Evolutionary conservation across 1,139 yeast species (phyloP), one percentile per base, ranked within the genome.

Genomic region (Yamadazyma jaroonii): DNA sequence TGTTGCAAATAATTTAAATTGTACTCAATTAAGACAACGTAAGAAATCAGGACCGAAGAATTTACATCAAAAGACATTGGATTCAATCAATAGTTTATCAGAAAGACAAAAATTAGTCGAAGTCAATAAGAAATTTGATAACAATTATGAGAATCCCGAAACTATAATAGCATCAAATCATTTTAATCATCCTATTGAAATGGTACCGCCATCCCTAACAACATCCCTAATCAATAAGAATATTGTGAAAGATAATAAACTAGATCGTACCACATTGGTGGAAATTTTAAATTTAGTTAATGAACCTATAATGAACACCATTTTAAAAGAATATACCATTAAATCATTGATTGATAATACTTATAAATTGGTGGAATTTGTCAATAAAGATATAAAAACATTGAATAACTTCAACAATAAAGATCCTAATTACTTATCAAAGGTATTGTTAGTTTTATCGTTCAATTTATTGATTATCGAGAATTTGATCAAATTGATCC

Each of bases 41-140:
- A 67, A 67, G 50, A 68, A 68, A 47, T 57, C 66, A 31, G 76
- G 75, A 3, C 74, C 75, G n/a, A 68, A 67, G 40, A 62, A 56
- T 31, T 48, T 65, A 36, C 68, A 65, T 31, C 53, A 55, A 35
- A 69, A 67, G 44, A 68, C 74, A 8, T 44, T 67, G 22, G 62
- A 62, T 25, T 53, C 64, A 21, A 68, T 70, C 36, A 61, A 54
- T 39, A 56, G 50, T 34, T 37, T 61, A 31, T 49, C 51, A 25
- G 59, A 50, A 22, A 44, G 45, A 26, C 36, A 33, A 15, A 21
- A 32, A n/a, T 15, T 37, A 8, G 23, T 37, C 13, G 45, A 41
- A n/a, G 45, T 46, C 10, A 43, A 47, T 33, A 31, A 33, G 21
- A 45, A 34, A 12, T 44, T 45, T 23, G 37, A 46, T 36, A 11